Base-by-base conservation (phyloP, 2,329 filamentous ascomycete genomes). In the Epichloe uncinata region DNA sequence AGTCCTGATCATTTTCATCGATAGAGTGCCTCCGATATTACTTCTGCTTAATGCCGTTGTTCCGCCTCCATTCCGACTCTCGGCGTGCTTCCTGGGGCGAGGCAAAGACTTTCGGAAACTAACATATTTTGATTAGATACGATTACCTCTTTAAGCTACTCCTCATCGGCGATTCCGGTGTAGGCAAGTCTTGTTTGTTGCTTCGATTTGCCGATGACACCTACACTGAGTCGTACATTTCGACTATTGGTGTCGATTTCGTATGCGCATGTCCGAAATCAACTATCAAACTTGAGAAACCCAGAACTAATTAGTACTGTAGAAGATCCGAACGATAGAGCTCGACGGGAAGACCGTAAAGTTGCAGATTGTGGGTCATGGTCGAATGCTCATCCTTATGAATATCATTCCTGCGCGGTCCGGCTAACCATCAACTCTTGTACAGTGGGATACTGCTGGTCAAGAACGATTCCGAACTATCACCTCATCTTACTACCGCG, bases 111-210 rank as follows among this genome's bases (percentile, higher is more conserved):
- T 26, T 13, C 15, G 35, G 16, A 45, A 44, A 30, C 60, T 65
- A 54, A 65, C 60, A 35, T 48, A 18, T 50, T 50, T 47, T 41
- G 49, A 49, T 48, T 66, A 97, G 93, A 93, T 98, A 98, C 86
- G 93, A 98, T 71, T 98, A 98, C 73, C 89, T 98, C 66, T 98
- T 98, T 84, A 98, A 98, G 84, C 89, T 98, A 60, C 87, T 98
- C 73, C 91, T 98, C 77, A 98, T 98, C 82, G 93, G 93, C 73
- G 93, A 98, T 72, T 98, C 93, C 70, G 93, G 93, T 82, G 93
- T 98, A 66, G 93, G 93, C 85, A 98, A 98, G 85, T 98, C 93
- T 66, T 98, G 93, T 74, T 72, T 98, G 75, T 79, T 98, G 61
- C 79, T 98, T 68, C 89, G 93, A 75, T 98, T 98, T 67, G 93